Evolutionary conservation across 768 basidiomycete genomes (phyloP), one percentile per base, ranked within the genome.

Genomic region (Sutorius australiensis): DNA sequence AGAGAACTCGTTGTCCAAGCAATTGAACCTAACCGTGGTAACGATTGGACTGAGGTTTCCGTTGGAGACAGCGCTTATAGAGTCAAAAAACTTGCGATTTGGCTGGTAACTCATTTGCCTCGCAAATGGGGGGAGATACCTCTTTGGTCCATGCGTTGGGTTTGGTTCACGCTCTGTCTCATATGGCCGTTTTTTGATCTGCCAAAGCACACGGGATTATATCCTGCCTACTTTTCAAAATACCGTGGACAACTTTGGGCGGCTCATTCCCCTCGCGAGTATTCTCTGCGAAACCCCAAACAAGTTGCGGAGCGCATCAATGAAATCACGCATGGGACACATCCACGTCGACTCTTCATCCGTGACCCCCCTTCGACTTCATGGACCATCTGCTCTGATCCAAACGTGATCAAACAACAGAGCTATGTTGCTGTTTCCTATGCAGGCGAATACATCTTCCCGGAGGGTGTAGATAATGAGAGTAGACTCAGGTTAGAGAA

Each of bases 221-320:
- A 64, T 41, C 50, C 49, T 2, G 12, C 59, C 24, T 66, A 66
- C 36, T 41, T 59, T 39, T 53, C 61, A 17, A 57, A 30, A 44
- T 64, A 59, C 33, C 34, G 51, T 13, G 56, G 64, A 3, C 64
- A 67, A 1, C 58, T 68, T 16, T 68, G 64, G 67, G 38, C 27
- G 19, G 30, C 65, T 50, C 56, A 56, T 44, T 61, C 61, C 7
- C 54, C 61, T 38, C 50, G 38, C 38, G 67, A 68, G 16, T 49
- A 57, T 42, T 61, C 63, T 43, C 34, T 63, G 14, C 64, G 61
- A 12, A 28, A 0, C 6, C 48, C 27, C 24, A 21, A 19, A 31
- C 9, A 38, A 19, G 60, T 42, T 30, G 38, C 1, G 19, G 54
- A 61, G 34, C 46, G 33, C 16, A 33, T 54, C 12, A n/a, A 28